Conservation (phyloP, 106 monocot genomes). For the Alisma plantagoaquatica region DNA sequence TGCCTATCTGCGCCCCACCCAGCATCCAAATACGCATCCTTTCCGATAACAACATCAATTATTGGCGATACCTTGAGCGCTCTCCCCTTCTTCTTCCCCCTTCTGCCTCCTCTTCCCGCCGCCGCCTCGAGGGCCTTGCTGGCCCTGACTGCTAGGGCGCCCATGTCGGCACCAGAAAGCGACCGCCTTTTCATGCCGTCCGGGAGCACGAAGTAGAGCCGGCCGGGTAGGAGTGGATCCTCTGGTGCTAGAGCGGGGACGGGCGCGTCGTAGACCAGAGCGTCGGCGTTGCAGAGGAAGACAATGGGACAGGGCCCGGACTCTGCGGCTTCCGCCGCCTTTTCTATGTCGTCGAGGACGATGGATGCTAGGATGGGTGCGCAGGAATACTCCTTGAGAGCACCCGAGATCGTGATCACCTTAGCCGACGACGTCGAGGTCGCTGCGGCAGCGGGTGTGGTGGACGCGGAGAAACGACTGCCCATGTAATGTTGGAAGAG, state of each 20-base stretch:
- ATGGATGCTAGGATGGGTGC: neutral
- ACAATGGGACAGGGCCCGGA: too few relatives aligned
- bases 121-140: conserved; percentile 20
- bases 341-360: too few relatives aligned
- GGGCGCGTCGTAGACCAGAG: conserved; percentile 13
- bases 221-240: conserved; percentile 1
- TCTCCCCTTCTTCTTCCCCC: too few relatives aligned
- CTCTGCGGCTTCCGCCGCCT: neutral
- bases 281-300: conserved; percentile 23
- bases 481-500: too few relatives aligned
- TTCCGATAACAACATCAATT: too few relatives aligned
- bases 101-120: too few relatives aligned
- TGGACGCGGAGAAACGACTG: too few relatives aligned
- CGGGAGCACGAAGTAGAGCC: conserved; percentile 18
- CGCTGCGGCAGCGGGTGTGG: neutral
- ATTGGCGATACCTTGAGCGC: too few relatives aligned
- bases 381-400: conserved; percentile 7
- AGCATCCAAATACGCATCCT: too few relatives aligned
- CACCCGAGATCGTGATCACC: conserved; percentile 9
- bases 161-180: conserved; percentile 13
- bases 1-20: too few relatives aligned
- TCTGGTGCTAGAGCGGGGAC: conserved; percentile 6
- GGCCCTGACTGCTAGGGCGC: conserved; percentile 15
- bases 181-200: conserved; percentile 3
- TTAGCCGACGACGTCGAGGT: neutral